phyloP scores from a whole-genome alignment of 2,329 filamentous ascomycete species.

The Xylaria arbuscula region DNA sequence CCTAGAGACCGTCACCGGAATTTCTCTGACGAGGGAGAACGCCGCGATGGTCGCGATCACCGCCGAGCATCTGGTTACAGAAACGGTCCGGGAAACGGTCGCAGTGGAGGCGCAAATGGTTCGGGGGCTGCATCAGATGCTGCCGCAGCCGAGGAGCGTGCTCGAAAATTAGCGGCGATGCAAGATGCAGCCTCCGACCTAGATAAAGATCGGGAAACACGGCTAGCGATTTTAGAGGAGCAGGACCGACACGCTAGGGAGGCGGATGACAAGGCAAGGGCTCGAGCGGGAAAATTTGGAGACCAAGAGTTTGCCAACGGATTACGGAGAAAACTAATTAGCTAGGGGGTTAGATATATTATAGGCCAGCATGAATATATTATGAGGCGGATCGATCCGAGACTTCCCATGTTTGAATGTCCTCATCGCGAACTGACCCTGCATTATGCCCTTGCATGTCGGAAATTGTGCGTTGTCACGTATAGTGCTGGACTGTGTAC shows the following conservation, averaged over 20 bases:
- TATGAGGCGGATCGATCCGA: not conserved
- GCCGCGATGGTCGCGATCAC: constrained; percentile 44
- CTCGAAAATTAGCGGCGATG: constrained; percentile 77
- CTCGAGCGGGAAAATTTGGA: constrained; percentile 68
- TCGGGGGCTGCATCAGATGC: constrained; percentile 32
- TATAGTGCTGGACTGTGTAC: not conserved
- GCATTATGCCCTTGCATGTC: not conserved
- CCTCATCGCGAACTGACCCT: not conserved
- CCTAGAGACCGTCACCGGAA: constrained; percentile 42
- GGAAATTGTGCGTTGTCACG: constrained; percentile 3
- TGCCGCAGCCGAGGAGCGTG: constrained; percentile 62
- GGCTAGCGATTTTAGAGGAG: constrained; percentile 74
- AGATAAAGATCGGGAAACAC: constrained; percentile 74
- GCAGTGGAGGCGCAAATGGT: constrained; percentile 37
- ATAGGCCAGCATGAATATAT: constrained; percentile 2
- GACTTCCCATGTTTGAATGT: not conserved
- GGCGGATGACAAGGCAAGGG: constrained; percentile 72
- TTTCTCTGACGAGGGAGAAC: constrained; percentile 40
- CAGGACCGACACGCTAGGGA: constrained; percentile 72
- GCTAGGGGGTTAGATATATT: constrained; percentile 20
- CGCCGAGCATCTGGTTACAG: constrained; percentile 39
- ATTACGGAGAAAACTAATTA: constrained; percentile 66
- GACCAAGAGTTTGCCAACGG: constrained; percentile 73
- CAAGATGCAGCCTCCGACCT: constrained; percentile 76
- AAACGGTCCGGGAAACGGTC: constrained; percentile 41